Percentiles rank a stretch among this genome's conserved stretches.
These are phyloP conservation scores for Blastomyces emzantsi DNA, from an alignment of 2,329 filamentous ascomycete species.

Conservation along the genomic window DNA sequence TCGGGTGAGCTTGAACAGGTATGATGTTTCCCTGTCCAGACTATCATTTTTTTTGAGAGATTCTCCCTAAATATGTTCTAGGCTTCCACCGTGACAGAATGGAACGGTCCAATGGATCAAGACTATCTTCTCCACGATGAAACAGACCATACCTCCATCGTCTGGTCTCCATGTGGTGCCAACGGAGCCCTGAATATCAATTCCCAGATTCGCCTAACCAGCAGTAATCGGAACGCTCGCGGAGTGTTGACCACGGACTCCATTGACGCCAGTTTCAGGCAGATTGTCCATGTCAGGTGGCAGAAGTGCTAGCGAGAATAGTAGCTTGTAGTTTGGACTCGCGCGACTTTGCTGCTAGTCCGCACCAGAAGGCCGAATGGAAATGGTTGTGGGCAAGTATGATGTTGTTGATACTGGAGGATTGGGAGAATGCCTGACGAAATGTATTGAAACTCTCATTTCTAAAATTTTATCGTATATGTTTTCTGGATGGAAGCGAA, in stretches of 20 bases:
- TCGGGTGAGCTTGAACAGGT: slow-evolving; percentile 39
- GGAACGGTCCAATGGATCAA: slow-evolving; percentile 37
- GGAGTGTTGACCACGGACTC: slow-evolving; percentile 42
- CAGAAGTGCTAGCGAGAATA: slow-evolving; percentile 27
- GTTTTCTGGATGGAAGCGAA: background rate
- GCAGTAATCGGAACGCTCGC: slow-evolving; percentile 23
- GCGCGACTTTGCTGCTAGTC: background rate
- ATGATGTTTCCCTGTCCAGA: slow-evolving; percentile 9
- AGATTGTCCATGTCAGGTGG: slow-evolving; percentile 37
- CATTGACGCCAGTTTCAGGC: slow-evolving; percentile 42
- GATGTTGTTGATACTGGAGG: background rate
- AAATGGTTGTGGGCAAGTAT: background rate
- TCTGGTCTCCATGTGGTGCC: slow-evolving; percentile 46
- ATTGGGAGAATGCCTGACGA: background rate
- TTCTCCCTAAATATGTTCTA: slow-evolving; percentile 21
- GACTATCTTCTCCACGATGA: slow-evolving; percentile 41
- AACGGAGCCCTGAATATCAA: slow-evolving; percentile 47
- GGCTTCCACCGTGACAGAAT: slow-evolving; percentile 31
- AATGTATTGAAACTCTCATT: background rate
- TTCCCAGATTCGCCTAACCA: slow-evolving; percentile 40
- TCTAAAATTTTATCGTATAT: background rate
- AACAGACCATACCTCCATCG: slow-evolving; percentile 38
- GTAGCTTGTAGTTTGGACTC: background rate
- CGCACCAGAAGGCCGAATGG: background rate
- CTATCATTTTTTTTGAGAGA: background rate